Evolutionary conservation across 2,329 filamentous ascomycete species (phyloP), one percentile per base, ranked within the genome.

Genomic region (Fusarium lyarnte): DNA sequence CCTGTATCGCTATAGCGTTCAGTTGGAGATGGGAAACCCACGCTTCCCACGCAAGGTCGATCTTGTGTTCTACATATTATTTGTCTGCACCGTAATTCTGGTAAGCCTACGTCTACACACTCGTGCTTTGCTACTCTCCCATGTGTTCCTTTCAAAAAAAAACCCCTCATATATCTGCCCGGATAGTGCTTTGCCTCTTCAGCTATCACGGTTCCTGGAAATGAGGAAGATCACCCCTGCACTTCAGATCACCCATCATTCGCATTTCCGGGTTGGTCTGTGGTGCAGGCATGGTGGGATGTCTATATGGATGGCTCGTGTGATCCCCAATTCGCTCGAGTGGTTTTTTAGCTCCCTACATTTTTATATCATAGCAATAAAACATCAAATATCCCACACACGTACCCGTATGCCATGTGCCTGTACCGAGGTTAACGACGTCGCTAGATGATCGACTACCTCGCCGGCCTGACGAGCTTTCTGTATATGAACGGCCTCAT

Each of bases 201-300:
- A 89, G 86, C 91, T 93, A 91, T 91, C 87, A 86, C 91, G 92
- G 91, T 94, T 94, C 92, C 92, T 94, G 91, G 85, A 93, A 90
- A 84, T 86, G 92, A 94, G 92, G 92, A 87, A 94, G 91, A 94
- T 89, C 85, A 89, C 90, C 91, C 91, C 88, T 89, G 86, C 88
- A 87, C 86, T 86, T 87, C 81, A 77, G 79, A 76, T 81, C 84
- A 83, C 85, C 87, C 87, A 84, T 90, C 87, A 91, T 92, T 92
- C 90, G 90, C 90, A 90, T 87, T 84, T 83, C 80, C 85, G 87
- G 89, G 85, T 79, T 85, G 88, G 86, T 85, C 83, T 86, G 89
- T 86, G 88, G 87, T 90, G 88, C 87, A 85, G 90, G 91, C 85
- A 91, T 90, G 91, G 91, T 93, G 92, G 91, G 90, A 92, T 88